Base-by-base conservation (phyloP, 805 yeast species). In the Nakazawaea pomicola region DNA sequence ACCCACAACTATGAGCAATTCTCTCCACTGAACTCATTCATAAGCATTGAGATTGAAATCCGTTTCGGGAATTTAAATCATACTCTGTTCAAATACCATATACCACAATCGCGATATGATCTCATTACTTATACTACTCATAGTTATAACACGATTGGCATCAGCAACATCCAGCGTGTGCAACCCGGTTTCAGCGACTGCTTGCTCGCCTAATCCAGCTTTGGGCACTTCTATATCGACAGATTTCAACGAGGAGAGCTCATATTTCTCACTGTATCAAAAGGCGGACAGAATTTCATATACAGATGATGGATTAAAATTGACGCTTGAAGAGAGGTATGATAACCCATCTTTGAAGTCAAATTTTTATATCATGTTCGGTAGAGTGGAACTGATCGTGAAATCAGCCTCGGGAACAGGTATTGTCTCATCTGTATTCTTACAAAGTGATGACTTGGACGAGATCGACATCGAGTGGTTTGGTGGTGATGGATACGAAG, bases 381-480 rank as follows among this genome's bases (percentile, higher is more conserved):
- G 97, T 46, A 79, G 78, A 49, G 76, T 88, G 21, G 95, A 85
- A 58, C 88, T 78, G 6, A 68, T 68, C 1, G 60, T 84, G 45
- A 72, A 80, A 56, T 83, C 90, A 16, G 90, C 95, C 4, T 64
- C 73, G 12, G 96, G 96, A 20, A 61, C 62, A 16, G 96, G 96
- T 48, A 71, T 90, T 33, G 77, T 88, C 11, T 83, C 96, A 0
- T 80, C 93, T 2, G 77, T 89, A 49, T 86, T 81, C 49, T 69
- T 89, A 42, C 95, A 87, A 57, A 65, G 73, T 54, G 96, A 90
- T 58, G 96, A 83, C 54, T 66, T 82, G 48, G 97, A 90, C 61
- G 97, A 90, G 62, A 78, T 90, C 36, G 97, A 90, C 62, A 56
- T 84, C 39, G 96, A 90, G 61, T 83, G 93, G 80, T 68, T 84